Evolutionary conservation across 371 early-diverging fungal genomes (phyloP).

Genomic region (Mucor piriformis): DNA sequence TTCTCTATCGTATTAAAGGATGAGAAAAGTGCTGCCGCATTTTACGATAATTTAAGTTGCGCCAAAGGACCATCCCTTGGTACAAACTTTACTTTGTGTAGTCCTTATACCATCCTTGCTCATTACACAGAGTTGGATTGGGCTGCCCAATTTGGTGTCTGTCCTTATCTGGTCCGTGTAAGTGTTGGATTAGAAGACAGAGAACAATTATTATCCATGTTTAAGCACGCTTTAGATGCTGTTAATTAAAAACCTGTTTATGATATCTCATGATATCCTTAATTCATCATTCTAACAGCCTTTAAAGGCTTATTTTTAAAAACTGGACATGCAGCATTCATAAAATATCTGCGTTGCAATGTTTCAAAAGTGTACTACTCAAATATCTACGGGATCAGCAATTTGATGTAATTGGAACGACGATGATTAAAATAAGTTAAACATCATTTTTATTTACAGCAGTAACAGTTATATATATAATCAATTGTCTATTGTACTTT

Average conservation of each 20-base stretch:
- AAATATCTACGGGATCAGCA: too few relatives aligned
- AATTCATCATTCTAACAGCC: too few relatives aligned
- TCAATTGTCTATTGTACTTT: too few relatives aligned
- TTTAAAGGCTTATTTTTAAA: too few relatives aligned
- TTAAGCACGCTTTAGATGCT: slow-evolving; percentile 75
- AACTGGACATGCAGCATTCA: too few relatives aligned
- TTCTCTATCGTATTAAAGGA: slow-evolving; percentile 79
- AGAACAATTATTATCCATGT: slow-evolving; percentile 65
- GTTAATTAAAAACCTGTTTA: slow-evolving; percentile 21
- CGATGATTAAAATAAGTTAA: too few relatives aligned
- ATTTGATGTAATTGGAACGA: too few relatives aligned
- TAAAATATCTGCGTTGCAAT: too few relatives aligned
- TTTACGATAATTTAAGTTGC: slow-evolving; percentile 81
- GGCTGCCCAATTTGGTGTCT: slow-evolving; percentile 86
- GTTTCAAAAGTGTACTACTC: too few relatives aligned
- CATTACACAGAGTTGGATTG: slow-evolving; percentile 93
- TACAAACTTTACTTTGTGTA: slow-evolving; percentile 93
- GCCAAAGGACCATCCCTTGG: slow-evolving; percentile 96
- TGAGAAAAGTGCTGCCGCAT: slow-evolving; percentile 63
- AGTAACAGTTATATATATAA: too few relatives aligned
- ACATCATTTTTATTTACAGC: too few relatives aligned
- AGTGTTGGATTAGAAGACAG: slow-evolving; percentile 88
- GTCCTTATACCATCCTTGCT: slow-evolving; percentile 94
- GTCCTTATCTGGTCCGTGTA: slow-evolving; percentile 77
- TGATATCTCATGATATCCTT: too few relatives aligned